Percentiles rank a stretch among this genome's conserved stretches.
phyloP scores from a whole-genome alignment of 495 filamentous ascomycete genomes.

The Tetracladium marchalianum region DNA sequence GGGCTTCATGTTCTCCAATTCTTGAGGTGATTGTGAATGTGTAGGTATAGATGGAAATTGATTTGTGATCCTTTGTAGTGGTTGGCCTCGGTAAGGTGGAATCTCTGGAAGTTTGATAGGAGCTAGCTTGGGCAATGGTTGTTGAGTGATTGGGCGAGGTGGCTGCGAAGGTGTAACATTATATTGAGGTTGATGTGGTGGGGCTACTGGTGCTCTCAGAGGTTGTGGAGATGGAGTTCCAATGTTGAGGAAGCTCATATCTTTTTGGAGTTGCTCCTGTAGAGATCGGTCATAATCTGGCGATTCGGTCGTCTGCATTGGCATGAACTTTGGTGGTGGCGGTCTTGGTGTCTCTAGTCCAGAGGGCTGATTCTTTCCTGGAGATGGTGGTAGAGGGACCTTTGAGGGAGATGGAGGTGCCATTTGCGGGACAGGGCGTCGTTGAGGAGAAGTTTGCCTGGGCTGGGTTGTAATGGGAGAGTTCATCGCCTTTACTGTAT shows the following conservation, averaged over 20 bases:
- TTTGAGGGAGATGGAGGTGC: constrained; percentile 47
- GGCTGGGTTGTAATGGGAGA: constrained; percentile 23
- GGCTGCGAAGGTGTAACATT: constrained; percentile 9
- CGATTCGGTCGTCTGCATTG: constrained; percentile 21
- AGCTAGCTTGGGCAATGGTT: constrained; percentile 21
- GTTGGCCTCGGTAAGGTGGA: constrained; percentile 36
- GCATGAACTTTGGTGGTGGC: constrained; percentile 1
- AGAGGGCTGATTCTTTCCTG: constrained; percentile 24
- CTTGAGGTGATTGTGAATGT: constrained; percentile 24
- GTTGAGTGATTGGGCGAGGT: constrained; percentile 13
- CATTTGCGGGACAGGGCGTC: constrained; percentile 38
- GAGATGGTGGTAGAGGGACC: constrained; percentile 52
- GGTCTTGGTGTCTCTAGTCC: constrained; percentile 34
- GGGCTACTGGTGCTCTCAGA: neutral
- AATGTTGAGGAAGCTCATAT: constrained; percentile 40
- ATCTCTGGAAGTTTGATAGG: constrained; percentile 41
- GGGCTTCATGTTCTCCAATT: constrained; percentile 13
- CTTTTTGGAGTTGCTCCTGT: constrained; percentile 49
- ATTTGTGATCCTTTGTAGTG: constrained; percentile 25
- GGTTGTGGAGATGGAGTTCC: constrained; percentile 13
- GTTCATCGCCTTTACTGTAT: constrained; percentile 25
- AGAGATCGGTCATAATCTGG: constrained; percentile 50
- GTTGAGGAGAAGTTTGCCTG: constrained; percentile 44
- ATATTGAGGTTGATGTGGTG: constrained; percentile 1
- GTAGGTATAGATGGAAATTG: constrained; percentile 20